Percentiles rank a stretch among this genome's conserved stretches.
phyloP scores from a whole-genome alignment of 208 protist species.

The Acanthamoeba royreba region DNA sequence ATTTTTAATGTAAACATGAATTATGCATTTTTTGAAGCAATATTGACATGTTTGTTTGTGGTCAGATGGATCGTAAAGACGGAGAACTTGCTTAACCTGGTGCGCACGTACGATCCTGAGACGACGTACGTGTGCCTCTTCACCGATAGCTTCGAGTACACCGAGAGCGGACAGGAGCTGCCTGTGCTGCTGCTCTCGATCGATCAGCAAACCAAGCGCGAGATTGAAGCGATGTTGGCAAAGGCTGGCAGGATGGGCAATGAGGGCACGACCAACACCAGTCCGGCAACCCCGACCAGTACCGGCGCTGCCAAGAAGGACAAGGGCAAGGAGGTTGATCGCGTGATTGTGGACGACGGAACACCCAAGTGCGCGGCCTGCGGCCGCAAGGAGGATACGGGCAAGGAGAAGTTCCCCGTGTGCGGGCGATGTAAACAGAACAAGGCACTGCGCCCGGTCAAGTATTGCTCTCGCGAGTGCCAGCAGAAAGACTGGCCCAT shows the following conservation, averaged over 20 bases:
- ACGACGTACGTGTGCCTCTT: conserved; percentile 11
- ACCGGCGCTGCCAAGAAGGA: background rate
- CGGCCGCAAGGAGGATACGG: background rate
- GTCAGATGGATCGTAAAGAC: background rate
- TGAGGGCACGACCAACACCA: background rate
- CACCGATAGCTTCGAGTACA: conserved; percentile 7
- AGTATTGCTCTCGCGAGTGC: conserved; percentile 27
- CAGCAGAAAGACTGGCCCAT: conserved; percentile 20
- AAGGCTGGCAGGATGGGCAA: background rate
- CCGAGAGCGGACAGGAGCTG: background rate
- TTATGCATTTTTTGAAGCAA: background rate
- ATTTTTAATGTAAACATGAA: background rate
- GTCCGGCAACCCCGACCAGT: background rate
- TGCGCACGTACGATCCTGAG: background rate
- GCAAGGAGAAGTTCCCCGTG: background rate
- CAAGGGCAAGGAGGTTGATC: background rate
- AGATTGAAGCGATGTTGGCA: background rate
- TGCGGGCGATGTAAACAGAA: background rate
- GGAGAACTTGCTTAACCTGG: background rate
- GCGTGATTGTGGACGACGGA: background rate
- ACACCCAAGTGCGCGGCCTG: background rate
- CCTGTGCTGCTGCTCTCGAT: background rate
- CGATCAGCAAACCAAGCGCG: background rate
- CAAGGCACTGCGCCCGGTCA: background rate
- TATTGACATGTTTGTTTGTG: background rate